These are phyloP conservation scores for barrel medic (Medicago truncatula) DNA, from an alignment of 306 rosid genomes.

Conservation along the genomic window DNA sequence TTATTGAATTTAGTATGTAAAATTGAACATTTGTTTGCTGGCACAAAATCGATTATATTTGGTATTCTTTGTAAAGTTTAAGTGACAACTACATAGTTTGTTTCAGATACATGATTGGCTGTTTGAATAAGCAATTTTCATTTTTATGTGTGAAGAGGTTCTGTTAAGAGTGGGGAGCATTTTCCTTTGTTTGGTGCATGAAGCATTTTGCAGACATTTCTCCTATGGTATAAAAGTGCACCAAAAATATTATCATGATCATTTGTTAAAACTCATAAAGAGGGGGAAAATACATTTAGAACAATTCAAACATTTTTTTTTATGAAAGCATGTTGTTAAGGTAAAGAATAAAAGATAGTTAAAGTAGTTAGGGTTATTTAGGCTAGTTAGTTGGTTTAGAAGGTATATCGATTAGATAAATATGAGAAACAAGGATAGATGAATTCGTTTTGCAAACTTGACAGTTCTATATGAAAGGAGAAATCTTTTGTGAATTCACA, in stretches of 20 bases:
- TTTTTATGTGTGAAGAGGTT: neutral
- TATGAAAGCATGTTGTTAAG: neutral
- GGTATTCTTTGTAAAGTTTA: constrained; percentile 1
- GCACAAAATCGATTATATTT: neutral
- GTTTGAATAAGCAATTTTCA: constrained; percentile 1
- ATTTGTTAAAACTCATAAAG: too few species aligned
- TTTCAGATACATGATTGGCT: constrained; percentile 2
- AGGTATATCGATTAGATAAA: neutral
- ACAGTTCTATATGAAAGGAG: too few species aligned
- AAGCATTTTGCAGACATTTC: neutral
- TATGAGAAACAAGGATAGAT: too few species aligned
- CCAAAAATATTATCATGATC: too few species aligned
- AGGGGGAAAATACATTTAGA: too few species aligned
- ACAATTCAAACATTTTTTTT: too few species aligned
- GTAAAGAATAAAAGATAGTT: neutral
- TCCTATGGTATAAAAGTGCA: too few species aligned
- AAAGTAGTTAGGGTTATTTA: neutral
- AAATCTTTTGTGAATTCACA: too few species aligned
- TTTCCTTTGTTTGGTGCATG: constrained; percentile 2
- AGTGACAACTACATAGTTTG: constrained; percentile 22
- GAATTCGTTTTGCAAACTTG: too few species aligned
- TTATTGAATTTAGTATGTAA: constrained; percentile 25
- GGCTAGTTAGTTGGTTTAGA: neutral
- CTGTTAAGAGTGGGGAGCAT: neutral
- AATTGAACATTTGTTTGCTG: constrained; percentile 21